Base-by-base conservation (phyloP, 768 basidiomycete genomes). In the Leucosporidium scottii region DNA sequence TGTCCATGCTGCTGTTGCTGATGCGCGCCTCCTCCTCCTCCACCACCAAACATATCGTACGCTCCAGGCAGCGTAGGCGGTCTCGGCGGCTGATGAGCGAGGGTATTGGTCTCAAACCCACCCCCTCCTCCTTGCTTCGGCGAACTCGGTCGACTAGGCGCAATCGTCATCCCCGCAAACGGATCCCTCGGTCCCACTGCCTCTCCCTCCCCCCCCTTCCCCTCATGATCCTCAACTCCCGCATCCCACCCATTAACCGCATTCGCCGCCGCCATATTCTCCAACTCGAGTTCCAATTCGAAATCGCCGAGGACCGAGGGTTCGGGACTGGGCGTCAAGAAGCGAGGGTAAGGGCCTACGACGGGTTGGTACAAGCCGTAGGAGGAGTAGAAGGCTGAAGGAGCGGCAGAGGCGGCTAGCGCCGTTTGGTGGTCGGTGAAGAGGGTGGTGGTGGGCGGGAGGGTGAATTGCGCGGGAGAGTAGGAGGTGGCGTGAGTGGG, bases 341-440 rank as follows among this genome's bases (percentile, higher is more conserved):
- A 73, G 30, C 72, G 66, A 9, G 68, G 63, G 34, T 67, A 69
- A 0, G 72, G 72, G 3, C 59, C 64, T 50, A 60, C 28, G 58
- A 73, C 64, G 28, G 68, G 68, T 39, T 70, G 68, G 49, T 73
- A 73, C 30, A 56, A 25, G 27, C 72, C 72, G 66, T 69, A 73
- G 3, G 62, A 64, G 23, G 72, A 73, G 62, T 66, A 67, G 59
- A 72, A 72, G 48, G 47, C 31, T 3, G 55, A 48, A 18, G 65
- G 57, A 4, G 63, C 57, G 23, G 58, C 62, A 4, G 62, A 49
- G 20, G 55, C 65, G 13, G 36, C 30, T 1, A 70, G 59, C 0
- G 69, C 69, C 3, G 65, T 59, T 10, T 56, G 28, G 17, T 66
- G 48, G 56, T 70, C 65, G 21, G 62, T 56, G 62, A 62, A 70